A percentile compares a stretch with the other conserved stretches of the same genome.
phyloP scores from a whole-genome alignment of 2,329 filamentous ascomycete genomes.

The Fusarium sp. region DNA sequence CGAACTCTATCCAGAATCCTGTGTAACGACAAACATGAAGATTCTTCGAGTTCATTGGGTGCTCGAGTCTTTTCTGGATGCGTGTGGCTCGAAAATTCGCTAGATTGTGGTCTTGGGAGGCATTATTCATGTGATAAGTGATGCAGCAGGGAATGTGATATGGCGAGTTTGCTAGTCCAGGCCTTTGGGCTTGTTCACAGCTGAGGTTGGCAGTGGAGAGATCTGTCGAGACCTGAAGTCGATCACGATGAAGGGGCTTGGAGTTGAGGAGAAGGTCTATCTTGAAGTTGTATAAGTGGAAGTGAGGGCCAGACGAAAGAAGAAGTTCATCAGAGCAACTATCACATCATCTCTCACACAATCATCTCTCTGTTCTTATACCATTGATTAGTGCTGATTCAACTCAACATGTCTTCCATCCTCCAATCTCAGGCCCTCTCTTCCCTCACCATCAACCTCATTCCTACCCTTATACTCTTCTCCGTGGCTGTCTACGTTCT shows the following conservation, averaged over 20 bases:
- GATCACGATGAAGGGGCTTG: neutral
- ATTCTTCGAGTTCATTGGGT: neutral
- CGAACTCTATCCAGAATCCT: neutral
- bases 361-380: neutral
- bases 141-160: neutral
- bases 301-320: neutral
- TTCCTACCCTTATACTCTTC: conserved; percentile 15
- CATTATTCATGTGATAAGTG: neutral
- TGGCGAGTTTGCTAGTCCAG: neutral
- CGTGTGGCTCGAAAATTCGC: neutral
- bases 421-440: neutral
- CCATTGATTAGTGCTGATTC: neutral
- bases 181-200: neutral
- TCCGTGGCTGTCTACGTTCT: neutral
- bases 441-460: conserved; percentile 5
- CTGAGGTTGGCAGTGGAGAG: neutral
- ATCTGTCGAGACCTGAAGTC: neutral
- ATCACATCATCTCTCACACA: neutral
- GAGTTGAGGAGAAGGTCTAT: neutral
- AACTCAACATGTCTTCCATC: neutral
- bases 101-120: neutral
- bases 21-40: neutral
- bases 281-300: conserved; percentile 8
- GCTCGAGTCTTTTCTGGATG: neutral
- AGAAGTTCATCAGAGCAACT: neutral